These are phyloP conservation scores for Casaregolazyma lundiana DNA, from an alignment of 1,139 yeast species.

Conservation along the genomic window DNA sequence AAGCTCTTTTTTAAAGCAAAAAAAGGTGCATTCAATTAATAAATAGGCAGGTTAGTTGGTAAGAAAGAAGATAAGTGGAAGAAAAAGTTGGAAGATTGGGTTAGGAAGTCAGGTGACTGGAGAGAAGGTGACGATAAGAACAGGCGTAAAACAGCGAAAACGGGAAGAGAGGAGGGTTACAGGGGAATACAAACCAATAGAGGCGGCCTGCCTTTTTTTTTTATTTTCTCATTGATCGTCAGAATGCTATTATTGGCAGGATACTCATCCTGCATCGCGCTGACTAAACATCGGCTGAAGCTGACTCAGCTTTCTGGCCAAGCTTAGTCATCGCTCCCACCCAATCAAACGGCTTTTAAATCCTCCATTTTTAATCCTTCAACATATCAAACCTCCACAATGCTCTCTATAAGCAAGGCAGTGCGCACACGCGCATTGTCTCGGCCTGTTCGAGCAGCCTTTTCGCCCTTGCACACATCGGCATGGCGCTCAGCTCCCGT, in stretches of 20 bases:
- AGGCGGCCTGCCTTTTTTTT: no score
- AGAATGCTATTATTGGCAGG: no score
- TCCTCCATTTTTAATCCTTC: background rate
- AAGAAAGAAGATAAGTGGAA: background rate
- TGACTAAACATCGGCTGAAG: no score
- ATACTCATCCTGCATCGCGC: no score
- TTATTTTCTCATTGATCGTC: no score
- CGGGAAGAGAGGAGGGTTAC: background rate
- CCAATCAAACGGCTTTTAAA: background rate
- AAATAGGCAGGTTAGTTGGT: background rate
- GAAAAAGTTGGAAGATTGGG: background rate
- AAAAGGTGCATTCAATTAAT: background rate
- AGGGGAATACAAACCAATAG: background rate
- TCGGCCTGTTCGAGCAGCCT: background rate
- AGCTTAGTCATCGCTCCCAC: background rate
- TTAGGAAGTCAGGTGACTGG: background rate
- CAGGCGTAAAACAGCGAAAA: no score
- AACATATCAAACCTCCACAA: background rate
- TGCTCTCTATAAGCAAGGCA: no score
- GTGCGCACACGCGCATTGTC: constrained; percentile 1
- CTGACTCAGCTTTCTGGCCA: background rate
- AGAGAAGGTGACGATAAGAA: no score
- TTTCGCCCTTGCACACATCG: background rate
- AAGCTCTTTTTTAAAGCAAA: no score
- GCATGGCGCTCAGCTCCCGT: constrained; percentile 13